phyloP scores from a whole-genome alignment of 257 asterid genomes.

The Linaria vulgaris region DNA sequence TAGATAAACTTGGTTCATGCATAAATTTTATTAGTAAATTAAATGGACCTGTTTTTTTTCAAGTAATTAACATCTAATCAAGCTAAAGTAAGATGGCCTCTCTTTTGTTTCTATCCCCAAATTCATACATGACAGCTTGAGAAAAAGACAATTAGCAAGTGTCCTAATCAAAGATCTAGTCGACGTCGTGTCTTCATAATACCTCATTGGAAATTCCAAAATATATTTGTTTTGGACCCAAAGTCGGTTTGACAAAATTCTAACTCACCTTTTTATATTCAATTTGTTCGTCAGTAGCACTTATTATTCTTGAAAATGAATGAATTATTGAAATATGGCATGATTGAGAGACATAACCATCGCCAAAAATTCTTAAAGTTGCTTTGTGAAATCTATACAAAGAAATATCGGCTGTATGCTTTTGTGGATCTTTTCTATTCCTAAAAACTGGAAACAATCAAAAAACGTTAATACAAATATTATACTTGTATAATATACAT shows the following conservation, averaged over 20 bases:
- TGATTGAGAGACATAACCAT: slow-evolving; percentile 7
- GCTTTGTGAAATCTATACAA: too few species aligned
- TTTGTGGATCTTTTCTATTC: too few species aligned
- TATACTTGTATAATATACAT: too few species aligned
- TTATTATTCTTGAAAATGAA: slow-evolving; percentile 7
- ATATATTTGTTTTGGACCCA: slow-evolving; percentile 15
- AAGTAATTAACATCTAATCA: too few species aligned
- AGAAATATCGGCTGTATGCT: too few species aligned
- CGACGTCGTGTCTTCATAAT: slow-evolving; percentile 28
- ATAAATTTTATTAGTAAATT: too few species aligned
- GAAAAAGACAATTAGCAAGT: neutral
- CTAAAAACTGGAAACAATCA: too few species aligned
- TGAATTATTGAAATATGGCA: slow-evolving; percentile 17
- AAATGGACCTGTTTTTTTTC: too few species aligned
- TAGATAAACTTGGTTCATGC: neutral
- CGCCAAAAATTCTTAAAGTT: too few species aligned
- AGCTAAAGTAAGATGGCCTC: too few species aligned
- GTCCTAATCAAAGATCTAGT: neutral
- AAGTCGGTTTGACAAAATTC: slow-evolving; percentile 67
- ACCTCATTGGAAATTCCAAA: slow-evolving; percentile 26
- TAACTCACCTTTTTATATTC: slow-evolving; percentile 25
- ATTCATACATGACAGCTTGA: slow-evolving; percentile 1
- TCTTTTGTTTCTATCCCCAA: too few species aligned
- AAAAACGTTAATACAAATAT: too few species aligned
- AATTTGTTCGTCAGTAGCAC: slow-evolving; percentile 9